Percentiles rank a stretch among this genome's conserved stretches.
Evolutionary conservation across 2,329 filamentous ascomycete genomes (phyloP).

Genomic region (Penicillium thymicola): DNA sequence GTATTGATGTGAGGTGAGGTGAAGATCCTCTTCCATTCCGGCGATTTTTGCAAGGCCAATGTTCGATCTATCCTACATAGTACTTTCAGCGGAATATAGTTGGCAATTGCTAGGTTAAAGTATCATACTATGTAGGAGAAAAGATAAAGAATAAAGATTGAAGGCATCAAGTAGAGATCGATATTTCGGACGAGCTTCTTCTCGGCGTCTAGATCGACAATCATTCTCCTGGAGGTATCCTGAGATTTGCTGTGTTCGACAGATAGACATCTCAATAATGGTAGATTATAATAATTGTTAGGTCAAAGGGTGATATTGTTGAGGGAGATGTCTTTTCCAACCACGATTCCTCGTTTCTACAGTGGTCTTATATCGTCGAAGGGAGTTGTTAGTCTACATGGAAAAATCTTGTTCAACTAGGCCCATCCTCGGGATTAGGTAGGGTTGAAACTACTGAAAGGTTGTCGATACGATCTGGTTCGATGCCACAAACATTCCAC

Average conservation of each 20-base stretch:
- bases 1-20: constrained; percentile 1
- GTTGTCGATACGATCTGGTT: background rate
- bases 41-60: constrained; percentile 6
- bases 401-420: background rate
- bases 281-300: background rate
- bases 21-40: constrained; percentile 2
- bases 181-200: constrained; percentile 4
- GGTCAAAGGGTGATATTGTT: background rate
- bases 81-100: background rate
- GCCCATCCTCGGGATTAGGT: background rate
- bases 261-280: background rate
- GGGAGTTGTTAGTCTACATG: background rate
- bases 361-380: background rate
- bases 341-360: background rate
- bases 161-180: constrained; percentile 4
- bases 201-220: background rate
- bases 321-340: background rate
- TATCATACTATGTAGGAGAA: constrained; percentile 1
- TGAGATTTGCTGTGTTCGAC: background rate
- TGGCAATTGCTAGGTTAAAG: background rate
- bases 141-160: constrained; percentile 3
- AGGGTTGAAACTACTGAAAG: background rate
- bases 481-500: background rate
- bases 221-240: background rate
- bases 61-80: constrained; percentile 3